Evolutionary conservation across 176 grass and related monocot species (phyloP), one percentile per base, ranked within the genome.

Genomic region (Rhynchospora tenuis): DNA sequence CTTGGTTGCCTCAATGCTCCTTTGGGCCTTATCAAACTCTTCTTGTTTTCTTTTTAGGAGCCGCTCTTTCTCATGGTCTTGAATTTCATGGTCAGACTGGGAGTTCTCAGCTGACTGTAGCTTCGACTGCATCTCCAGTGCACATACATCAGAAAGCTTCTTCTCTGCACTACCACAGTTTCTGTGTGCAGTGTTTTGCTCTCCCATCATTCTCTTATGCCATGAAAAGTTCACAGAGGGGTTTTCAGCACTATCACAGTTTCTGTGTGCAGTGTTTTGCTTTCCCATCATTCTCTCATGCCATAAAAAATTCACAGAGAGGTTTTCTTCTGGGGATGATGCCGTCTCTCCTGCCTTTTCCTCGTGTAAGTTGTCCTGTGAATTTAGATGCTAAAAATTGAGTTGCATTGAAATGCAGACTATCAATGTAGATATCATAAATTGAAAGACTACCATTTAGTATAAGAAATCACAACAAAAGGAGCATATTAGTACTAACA

Each of bases 91-190:
- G 42, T 94, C 91, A 79, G 89, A 88, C 63, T 98, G 92, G 31
- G 92, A 94, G 62, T 86, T 95, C 83, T 93, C 92, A 59, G 92
- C 92, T 66, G 91, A 91, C 90, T 95, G 90, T 46, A 94, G 84
- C 81, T 91, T 94, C 22, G 73, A 88, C 83, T 95, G 92, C 10
- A 95, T 90, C 80, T 93, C 95, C 89, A 98, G 89, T 79, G 92
- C 90, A 23, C 90, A 89, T 58, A 84, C 91, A 46, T 98, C 95
- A 77, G 86, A 72, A 43, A 91, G 86, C 82, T 93, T 98, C 85
- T 91, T 95, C 80, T 91, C 91, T 7, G 92, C 89, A 61, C 26
- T 45, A 42, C 9, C 56, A 15, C 19, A 15, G 58, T 61, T 80
- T 59, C 17, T 20, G 10, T 61, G 28, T 61, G 48, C 16, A 3